Percentiles rank a stretch among this genome's conserved stretches.
These are phyloP conservation scores for Tinospora cordifolia DNA, from an alignment of 164 flowering plant species.

Conservation along the genomic window DNA sequence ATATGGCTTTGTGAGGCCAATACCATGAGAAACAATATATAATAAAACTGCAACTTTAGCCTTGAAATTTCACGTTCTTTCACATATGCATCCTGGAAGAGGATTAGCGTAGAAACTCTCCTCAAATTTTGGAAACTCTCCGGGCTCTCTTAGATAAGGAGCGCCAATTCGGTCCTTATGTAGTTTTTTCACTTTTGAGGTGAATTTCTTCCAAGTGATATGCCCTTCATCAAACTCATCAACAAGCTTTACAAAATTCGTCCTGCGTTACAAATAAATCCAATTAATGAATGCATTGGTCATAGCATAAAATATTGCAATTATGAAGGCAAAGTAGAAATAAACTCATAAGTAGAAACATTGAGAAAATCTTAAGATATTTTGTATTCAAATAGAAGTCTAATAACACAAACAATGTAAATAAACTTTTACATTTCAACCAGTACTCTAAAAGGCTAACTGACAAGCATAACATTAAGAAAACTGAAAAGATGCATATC, in stretches of 20 bases:
- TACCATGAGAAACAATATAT: not conserved
- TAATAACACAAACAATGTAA: too few species aligned
- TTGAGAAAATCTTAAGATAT: not conserved
- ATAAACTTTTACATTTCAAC: too few species aligned
- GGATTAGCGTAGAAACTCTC: conserved; percentile 97
- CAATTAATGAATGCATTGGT: not conserved
- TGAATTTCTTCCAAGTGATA: conserved; percentile 74
- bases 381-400: not conserved
- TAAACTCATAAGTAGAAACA: not conserved
- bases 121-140: conserved; percentile 93
- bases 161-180: conserved; percentile 66
- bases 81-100: conserved; percentile 91
- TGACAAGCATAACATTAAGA: not conserved
- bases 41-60: not conserved
- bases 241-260: conserved; percentile 80
- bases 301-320: not conserved
- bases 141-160: conserved; percentile 75
- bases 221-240: conserved; percentile 75
- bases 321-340: not conserved
- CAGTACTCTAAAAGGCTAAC: too few species aligned
- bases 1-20: conserved; percentile 1
- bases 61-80: conserved; percentile 18
- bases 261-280: conserved; percentile 38
- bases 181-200: conserved; percentile 74
- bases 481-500: not conserved